phyloP scores from a whole-genome alignment of 2,329 filamentous ascomycete species.

The Ophiocordyceps camponoti-floridani region DNA sequence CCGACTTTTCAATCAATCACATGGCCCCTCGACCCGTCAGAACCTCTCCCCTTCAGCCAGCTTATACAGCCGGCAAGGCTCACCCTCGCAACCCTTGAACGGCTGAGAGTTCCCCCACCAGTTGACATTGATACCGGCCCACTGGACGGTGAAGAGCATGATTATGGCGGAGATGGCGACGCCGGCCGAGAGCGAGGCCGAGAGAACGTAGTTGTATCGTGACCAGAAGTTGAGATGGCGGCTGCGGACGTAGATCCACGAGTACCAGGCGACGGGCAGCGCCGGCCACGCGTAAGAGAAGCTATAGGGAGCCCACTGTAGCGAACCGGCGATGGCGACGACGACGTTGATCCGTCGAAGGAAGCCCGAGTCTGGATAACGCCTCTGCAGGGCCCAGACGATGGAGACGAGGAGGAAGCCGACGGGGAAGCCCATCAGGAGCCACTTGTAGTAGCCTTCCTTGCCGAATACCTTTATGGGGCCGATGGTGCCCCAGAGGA shows the following conservation, averaged over 20 bases:
- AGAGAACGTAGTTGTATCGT: slow-evolving; percentile 37
- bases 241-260: slow-evolving; percentile 32
- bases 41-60: slow-evolving; percentile 19
- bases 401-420: slow-evolving; percentile 25
- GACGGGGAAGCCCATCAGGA: slow-evolving; percentile 30
- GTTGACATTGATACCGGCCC: slow-evolving; percentile 19
- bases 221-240: slow-evolving; percentile 32
- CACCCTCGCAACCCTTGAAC: slow-evolving; percentile 22
- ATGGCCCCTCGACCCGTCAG: background rate
- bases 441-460: slow-evolving; percentile 26
- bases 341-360: slow-evolving; percentile 28
- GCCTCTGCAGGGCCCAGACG: slow-evolving; percentile 20
- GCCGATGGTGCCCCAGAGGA: slow-evolving; percentile 36
- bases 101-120: slow-evolving; percentile 32
- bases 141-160: slow-evolving; percentile 34
- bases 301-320: slow-evolving; percentile 30
- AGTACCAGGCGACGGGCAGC: slow-evolving; percentile 32
- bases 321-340: slow-evolving; percentile 26
- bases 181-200: slow-evolving; percentile 29
- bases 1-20: too few species aligned
- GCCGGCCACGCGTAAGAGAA: slow-evolving; percentile 32
- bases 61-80: slow-evolving; percentile 17
- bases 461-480: slow-evolving; percentile 30
- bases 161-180: slow-evolving; percentile 32
- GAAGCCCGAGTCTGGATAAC: slow-evolving; percentile 20